Base-by-base conservation (phyloP, 2,329 filamentous ascomycete genomes). In the Curvularia eragrostidis region DNA sequence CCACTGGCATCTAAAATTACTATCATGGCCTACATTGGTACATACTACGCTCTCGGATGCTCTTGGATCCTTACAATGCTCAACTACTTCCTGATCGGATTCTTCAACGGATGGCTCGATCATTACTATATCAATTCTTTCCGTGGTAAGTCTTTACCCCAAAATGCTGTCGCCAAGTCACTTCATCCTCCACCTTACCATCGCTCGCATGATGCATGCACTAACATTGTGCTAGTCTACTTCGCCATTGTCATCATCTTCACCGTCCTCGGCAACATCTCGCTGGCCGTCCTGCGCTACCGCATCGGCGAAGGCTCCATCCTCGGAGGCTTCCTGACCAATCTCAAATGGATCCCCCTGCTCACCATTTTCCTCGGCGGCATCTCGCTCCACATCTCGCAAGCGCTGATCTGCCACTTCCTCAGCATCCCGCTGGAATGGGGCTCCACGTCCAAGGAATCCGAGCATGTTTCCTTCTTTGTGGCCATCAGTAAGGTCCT, bases 391-490 rank as follows among this genome's bases (percentile, higher is more conserved):
- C 91, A 96, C 78, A 85, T 96, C 48, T 91, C 87, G 28, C 89
- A 93, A 74, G 91, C 91, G 1, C 81, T 96, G 32, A 78, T 95
- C 44, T 84, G 87, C 4, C 92, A 96, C 80, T 91, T 95, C 85
- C 91, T 95, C 74, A 87, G 91, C 78, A 87, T 94, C 72, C 85
- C 95, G 77, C 94, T 95, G 89, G 86, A 85, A 3, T 95, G 91
- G 91, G 91, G 91, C 49, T 87, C 91, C 1, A 96, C 92, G 0
- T 85, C 88, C 39, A 96, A 96, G 79, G 92, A 96, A 79, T 86
- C 86, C 48, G 89, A 92, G 68, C 88, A 89, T 70, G 89, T 89
- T 24, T 90, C 91, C 76, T 96, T 96, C 78, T 94, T 93, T 78
- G 89, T 91, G 59, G 91, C 95, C 73, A 85, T 93, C 18, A 89